Base-by-base conservation (phyloP, 2,329 filamentous ascomycete genomes). In the Fusarium hainanense region DNA sequence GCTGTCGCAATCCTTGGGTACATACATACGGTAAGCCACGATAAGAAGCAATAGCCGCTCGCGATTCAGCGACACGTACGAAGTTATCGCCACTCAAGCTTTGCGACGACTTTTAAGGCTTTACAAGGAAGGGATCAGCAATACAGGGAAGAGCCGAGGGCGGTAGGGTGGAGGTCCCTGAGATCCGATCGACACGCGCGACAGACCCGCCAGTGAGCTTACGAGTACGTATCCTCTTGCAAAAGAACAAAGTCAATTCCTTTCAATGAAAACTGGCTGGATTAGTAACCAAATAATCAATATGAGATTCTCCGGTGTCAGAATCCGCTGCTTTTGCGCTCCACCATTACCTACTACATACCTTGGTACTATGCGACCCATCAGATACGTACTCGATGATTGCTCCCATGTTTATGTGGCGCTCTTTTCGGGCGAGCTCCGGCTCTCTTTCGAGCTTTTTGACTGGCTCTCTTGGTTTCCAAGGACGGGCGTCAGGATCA, bases 141-240 rank as follows among this genome's bases (percentile, higher is more conserved):
- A 60, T 54, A 66, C 67, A 72, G 70, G 73, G 66, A 62, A 68
- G 49, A 73, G 62, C 66, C 66, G 66, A 72, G 66, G 11, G 69
- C 56, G 68, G 70, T 54, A 66, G 56, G 68, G 71, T 71, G 68
- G 71, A 72, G 68, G 73, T 72, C 73, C 72, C 72, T 74, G 70
- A 75, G 73, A 75, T 75, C 73, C 62, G 73, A 75, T 75, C 73
- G 73, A 75, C 69, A 74, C 61, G 54, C 66, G 59, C 63, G 65
- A 74, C 62, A 71, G 62, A 64, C 67, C 71, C 66, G 63, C 62
- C 54, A 51, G 50, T 54, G 63, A 48, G 50, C 54, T 66, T 69
- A 54, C 41, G n/a, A 42, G 46, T 66, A 64, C 30, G 43, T 50
- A 43, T 54, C 21, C 16, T 48, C 18, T 32, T n/a, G 12, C 54